A percentile compares a stretch with the other conserved stretches of the same genome.
Conservation (phyloP, 768 basidiomycete genomes). For the Boletus sensibilis region DNA sequence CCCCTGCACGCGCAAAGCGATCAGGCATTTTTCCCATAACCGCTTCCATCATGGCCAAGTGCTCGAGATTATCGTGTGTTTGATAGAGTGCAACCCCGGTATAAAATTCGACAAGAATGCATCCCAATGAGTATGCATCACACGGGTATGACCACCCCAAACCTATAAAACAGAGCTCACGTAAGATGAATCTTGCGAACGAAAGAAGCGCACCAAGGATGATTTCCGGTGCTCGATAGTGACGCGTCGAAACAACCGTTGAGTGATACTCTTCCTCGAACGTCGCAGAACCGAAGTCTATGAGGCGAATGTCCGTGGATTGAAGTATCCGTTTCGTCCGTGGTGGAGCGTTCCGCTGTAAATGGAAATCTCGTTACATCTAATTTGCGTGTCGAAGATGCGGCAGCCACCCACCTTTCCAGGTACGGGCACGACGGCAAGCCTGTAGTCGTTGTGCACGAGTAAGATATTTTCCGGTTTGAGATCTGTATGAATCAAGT, state of each 20-base stretch:
- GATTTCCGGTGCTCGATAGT: conserved; percentile 98
- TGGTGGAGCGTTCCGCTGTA: conserved; percentile 61
- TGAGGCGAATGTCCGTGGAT: conserved; percentile 90
- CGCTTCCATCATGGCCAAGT: conserved; percentile 99
- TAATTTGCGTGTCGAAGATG: not conserved
- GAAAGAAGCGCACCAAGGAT: conserved; percentile 74
- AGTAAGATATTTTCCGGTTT: conserved; percentile 99
- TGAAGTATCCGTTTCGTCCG: conserved; percentile 76
- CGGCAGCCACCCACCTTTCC: conserved; percentile 53
- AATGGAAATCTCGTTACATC: conserved; percentile 14
- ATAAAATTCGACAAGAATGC: conserved; percentile 97
- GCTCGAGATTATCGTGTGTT: conserved; percentile 98
- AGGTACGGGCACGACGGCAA: conserved; percentile 55
- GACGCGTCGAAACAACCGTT: conserved; percentile 94
- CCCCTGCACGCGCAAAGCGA: conserved; percentile 71
- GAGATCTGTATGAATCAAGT: conserved; percentile 94
- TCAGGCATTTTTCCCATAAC: conserved; percentile 99
- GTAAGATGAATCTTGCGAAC: conserved; percentile 17
- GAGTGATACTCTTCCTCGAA: conserved; percentile 99
- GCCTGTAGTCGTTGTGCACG: conserved; percentile 76
- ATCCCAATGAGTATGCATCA: conserved; percentile 97
- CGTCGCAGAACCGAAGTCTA: conserved; percentile 98
- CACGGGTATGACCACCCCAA: conserved; percentile 98
- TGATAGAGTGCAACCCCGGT: conserved; percentile 99
- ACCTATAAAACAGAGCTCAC: conserved; percentile 46